A percentile compares a stretch with the other conserved stretches of the same genome.
Conservation (phyloP, 1,284 basidiomycete species). For the Bjerkandera adusta region DNA sequence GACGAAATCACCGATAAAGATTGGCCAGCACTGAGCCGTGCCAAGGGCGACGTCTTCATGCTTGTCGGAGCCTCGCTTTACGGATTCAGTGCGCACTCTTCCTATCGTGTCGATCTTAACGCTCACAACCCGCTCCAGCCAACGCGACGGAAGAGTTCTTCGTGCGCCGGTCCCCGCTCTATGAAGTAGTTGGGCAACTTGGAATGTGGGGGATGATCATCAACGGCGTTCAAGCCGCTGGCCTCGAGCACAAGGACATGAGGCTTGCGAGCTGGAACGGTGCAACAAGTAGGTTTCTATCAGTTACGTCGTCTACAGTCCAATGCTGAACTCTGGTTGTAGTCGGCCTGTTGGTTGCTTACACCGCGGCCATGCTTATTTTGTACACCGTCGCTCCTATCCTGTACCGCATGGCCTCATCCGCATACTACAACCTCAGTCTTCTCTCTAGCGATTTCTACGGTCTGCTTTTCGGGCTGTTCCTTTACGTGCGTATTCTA, state of each 20-base stretch:
- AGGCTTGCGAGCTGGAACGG: constrained; percentile 68
- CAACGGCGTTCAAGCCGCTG: constrained; percentile 74
- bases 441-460: constrained; percentile 84
- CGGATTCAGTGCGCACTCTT: constrained; percentile 68
- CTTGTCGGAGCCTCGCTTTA: constrained; percentile 81
- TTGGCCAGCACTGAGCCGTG: constrained; percentile 60
- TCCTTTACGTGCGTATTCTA: constrained; percentile 35
- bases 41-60: constrained; percentile 86
- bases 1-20: constrained; percentile 72
- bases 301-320: constrained; percentile 4
- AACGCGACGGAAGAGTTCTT: constrained; percentile 88
- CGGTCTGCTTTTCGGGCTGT: constrained; percentile 71
- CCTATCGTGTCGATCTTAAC: background rate
- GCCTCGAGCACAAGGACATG: constrained; percentile 70
- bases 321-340: constrained; percentile 5
- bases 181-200: constrained; percentile 83
- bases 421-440: constrained; percentile 81
- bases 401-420: constrained; percentile 80
- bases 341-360: constrained; percentile 76
- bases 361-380: constrained; percentile 78
- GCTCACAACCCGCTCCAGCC: constrained; percentile 38
- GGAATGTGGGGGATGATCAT: constrained; percentile 83
- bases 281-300: constrained; percentile 48
- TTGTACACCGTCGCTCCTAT: constrained; percentile 84
- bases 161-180: constrained; percentile 75